Evolutionary conservation across 2,329 filamentous ascomycete genomes (phyloP).

Genomic region (Aspergillus sp.): DNA sequence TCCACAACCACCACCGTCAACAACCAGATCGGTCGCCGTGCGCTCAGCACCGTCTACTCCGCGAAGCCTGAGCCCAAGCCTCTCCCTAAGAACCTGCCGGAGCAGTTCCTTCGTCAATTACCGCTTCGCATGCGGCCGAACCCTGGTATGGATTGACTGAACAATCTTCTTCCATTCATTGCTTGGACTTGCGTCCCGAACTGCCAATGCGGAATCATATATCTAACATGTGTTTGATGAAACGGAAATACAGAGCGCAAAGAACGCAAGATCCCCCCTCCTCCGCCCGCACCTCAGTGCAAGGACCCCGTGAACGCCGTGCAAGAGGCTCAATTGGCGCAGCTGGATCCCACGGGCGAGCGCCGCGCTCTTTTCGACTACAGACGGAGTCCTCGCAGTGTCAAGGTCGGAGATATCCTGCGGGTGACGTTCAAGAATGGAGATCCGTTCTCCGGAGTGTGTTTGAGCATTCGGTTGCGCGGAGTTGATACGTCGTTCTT

Average conservation of each 20-base stretch:
- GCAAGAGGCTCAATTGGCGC: constrained; percentile 66
- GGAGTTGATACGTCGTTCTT: constrained; percentile 87
- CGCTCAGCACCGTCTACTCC: constrained; percentile 54
- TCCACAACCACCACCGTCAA: constrained; percentile 48
- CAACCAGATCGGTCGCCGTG: constrained; percentile 41
- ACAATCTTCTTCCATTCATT: not conserved
- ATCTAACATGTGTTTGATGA: not conserved
- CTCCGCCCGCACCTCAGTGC: constrained; percentile 41
- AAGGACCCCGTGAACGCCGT: constrained; percentile 68
- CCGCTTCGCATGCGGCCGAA: constrained; percentile 41
- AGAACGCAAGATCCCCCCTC: constrained; percentile 57
- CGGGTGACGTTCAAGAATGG: constrained; percentile 82
- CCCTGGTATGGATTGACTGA: constrained; percentile 31
- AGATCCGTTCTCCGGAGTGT: constrained; percentile 88
- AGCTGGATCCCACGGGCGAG: constrained; percentile 81
- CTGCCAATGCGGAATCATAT: too few relatives aligned
- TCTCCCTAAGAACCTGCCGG: constrained; percentile 44
- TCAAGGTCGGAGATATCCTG: constrained; percentile 84
- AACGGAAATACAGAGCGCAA: constrained; percentile 40
- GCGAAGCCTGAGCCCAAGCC: constrained; percentile 43
- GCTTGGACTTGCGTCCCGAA: too few relatives aligned
- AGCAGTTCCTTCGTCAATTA: constrained; percentile 46
- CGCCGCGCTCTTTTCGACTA: constrained; percentile 77
- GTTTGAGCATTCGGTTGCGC: constrained; percentile 81
- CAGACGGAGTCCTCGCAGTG: constrained; percentile 72